These are phyloP conservation scores for Calocybe indica DNA, from an alignment of 768 basidiomycete species.

Conservation along the genomic window DNA sequence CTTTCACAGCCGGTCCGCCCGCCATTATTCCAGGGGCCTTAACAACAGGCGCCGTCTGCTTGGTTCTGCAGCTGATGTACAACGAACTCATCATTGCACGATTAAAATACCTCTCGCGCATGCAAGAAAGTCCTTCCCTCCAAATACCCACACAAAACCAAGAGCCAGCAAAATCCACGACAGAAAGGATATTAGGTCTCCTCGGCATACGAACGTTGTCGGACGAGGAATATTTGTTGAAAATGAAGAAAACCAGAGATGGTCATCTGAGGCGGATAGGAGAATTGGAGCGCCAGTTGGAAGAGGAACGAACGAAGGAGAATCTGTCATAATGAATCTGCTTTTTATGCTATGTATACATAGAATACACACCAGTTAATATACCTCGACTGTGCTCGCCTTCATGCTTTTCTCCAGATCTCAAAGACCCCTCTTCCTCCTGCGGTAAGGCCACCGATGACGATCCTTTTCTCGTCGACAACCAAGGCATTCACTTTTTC, in stretches of 20 bases:
- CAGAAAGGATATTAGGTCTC: slow-evolving; percentile 33
- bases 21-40: slow-evolving; percentile 55
- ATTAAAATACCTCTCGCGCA: slow-evolving; percentile 47
- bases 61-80: slow-evolving; percentile 57
- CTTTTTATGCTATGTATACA: background rate
- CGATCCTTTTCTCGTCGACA: slow-evolving; percentile 38
- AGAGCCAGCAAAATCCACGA: slow-evolving; percentile 13
- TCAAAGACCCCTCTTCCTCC: slow-evolving; percentile 61
- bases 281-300: slow-evolving; percentile 43
- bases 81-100: slow-evolving; percentile 65
- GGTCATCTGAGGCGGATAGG: slow-evolving; percentile 49
- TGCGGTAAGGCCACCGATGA: slow-evolving; percentile 56
- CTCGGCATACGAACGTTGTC: slow-evolving; percentile 55
- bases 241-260: slow-evolving; percentile 52
- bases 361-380: background rate
- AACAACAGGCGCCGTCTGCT: slow-evolving; percentile 53
- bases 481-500: slow-evolving; percentile 66
- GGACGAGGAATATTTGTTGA: slow-evolving; percentile 66
- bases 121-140: slow-evolving; percentile 11
- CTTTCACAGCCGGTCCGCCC: slow-evolving; percentile 49
- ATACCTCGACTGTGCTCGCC: background rate
- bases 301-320: slow-evolving; percentile 24
- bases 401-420: slow-evolving; percentile 41
- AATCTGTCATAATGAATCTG: background rate
- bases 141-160: slow-evolving; percentile 2